A percentile compares a stretch with the other conserved stretches of the same genome.
Evolutionary conservation across 768 basidiomycete species (phyloP).

Genomic region (Calocybe indica): DNA sequence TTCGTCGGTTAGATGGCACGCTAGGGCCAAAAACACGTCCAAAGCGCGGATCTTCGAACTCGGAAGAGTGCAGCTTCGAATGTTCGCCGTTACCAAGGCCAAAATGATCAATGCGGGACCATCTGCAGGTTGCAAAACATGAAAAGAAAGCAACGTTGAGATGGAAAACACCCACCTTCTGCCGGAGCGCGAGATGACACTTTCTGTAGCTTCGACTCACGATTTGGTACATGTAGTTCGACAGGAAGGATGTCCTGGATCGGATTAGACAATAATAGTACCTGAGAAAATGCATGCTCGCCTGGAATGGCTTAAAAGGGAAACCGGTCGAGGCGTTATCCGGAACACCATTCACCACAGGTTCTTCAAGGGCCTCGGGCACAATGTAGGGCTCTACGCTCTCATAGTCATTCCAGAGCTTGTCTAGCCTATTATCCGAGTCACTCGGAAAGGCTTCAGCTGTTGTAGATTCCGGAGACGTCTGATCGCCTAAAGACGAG

Average conservation of each 20-base stretch:
- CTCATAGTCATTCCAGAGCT: conserved; percentile 84
- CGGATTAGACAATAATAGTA: neutral
- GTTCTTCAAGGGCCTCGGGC: conserved; percentile 38
- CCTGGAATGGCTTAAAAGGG: conserved; percentile 55
- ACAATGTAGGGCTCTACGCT: conserved; percentile 68
- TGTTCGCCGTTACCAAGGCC: conserved; percentile 80
- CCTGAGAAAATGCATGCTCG: conserved; percentile 16
- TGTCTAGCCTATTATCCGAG: conserved; percentile 80
- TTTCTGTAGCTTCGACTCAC: conserved; percentile 43
- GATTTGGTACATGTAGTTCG: conserved; percentile 68
- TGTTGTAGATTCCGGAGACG: conserved; percentile 17
- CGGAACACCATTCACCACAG: conserved; percentile 50
- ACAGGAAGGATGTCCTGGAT: conserved; percentile 73
- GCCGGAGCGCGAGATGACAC: conserved; percentile 44
- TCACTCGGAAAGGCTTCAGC: conserved; percentile 58
- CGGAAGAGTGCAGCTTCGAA: conserved; percentile 82
- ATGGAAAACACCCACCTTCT: conserved; percentile 44
- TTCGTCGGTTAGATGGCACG: conserved; percentile 83
- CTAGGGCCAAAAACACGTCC: conserved; percentile 81
- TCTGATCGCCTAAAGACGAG: conserved; percentile 18
- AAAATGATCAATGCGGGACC: conserved; percentile 87
- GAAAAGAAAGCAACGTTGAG: neutral
- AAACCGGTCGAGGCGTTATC: conserved; percentile 33
- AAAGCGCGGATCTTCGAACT: conserved; percentile 82
- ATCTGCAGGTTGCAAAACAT: conserved; percentile 37